These are phyloP conservation scores for Rhodotorula toruloides DNA, from an alignment of 768 basidiomycete genomes.

Conservation along the genomic window DNA sequence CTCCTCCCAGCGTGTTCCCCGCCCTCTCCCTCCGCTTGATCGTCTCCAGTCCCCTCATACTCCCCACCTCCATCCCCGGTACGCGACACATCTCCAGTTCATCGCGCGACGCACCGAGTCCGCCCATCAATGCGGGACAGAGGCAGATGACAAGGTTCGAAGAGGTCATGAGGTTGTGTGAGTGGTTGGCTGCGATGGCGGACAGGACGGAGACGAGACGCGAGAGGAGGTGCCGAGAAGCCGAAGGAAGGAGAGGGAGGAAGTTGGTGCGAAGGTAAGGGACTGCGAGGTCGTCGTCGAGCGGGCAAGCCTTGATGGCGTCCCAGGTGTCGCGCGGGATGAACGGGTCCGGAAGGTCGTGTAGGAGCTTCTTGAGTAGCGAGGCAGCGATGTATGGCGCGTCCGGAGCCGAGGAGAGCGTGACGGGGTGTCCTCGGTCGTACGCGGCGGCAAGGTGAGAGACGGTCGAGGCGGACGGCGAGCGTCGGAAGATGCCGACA, in stretches of 20 bases:
- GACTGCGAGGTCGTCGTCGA: not conserved
- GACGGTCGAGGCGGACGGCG: constrained; percentile 15
- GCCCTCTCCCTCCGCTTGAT: not conserved
- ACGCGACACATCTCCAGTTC: constrained; percentile 15
- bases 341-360: constrained; percentile 7
- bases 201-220: constrained; percentile 1
- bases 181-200: not conserved
- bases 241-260: not conserved
- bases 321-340: not conserved
- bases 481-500: constrained; percentile 32
- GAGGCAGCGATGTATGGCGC: constrained; percentile 32
- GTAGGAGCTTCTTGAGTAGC: constrained; percentile 29
- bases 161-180: constrained; percentile 19
- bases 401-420: constrained; percentile 20
- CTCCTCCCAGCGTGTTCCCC: constrained; percentile 20
- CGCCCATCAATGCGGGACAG: constrained; percentile 18
- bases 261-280: not conserved
- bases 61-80: not conserved
- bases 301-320: not conserved
- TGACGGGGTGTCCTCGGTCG: constrained; percentile 19
- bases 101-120: not conserved
- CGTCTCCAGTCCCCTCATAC: not conserved
- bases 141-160: constrained; percentile 30
- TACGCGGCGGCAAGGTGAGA: constrained; percentile 18
- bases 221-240: not conserved